Conservation (phyloP, 139 green algal genomes). For the Prasinococcaceae sp. region DNA sequence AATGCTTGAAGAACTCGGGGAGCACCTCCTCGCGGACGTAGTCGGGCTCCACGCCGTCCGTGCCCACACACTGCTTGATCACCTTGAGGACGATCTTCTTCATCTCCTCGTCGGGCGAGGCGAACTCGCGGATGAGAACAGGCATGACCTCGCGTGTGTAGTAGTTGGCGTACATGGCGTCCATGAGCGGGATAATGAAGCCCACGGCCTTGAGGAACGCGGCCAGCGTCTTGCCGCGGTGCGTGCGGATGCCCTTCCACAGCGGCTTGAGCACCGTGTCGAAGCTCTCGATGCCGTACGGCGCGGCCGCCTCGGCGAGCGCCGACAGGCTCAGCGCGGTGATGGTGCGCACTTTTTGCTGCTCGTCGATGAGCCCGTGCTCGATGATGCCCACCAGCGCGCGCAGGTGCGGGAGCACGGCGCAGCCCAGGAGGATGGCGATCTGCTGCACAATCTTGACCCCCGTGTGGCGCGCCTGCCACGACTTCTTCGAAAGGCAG, state of each 20-base stretch:
- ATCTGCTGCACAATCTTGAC: conserved; percentile 99
- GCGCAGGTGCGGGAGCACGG: conserved; percentile 91
- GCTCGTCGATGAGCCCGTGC: conserved; percentile 53
- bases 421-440: conserved; percentile 83
- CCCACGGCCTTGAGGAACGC: conserved; percentile 66
- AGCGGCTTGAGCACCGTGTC: conserved; percentile 95
- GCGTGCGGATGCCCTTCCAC: conserved; percentile 86
- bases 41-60: conserved; percentile 85
- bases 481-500: conserved; percentile 90
- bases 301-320: conserved; percentile 83
- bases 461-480: conserved; percentile 92
- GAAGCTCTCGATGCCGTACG: conserved; percentile 97
- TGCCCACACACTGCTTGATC: conserved; percentile 92
- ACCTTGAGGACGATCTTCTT: conserved; percentile 99
- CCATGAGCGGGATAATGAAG: conserved; percentile 98
- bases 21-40: conserved; percentile 86
- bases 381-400: conserved; percentile 93
- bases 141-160: conserved; percentile 97
- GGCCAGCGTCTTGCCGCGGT: conserved; percentile 71
- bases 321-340: conserved; percentile 81
- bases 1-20: conserved; percentile 92
- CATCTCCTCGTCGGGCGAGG: conserved; percentile 97
- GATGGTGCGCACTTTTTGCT: conserved; percentile 84
- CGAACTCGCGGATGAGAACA: conserved; percentile 91
- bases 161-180: conserved; percentile 92